Base-by-base conservation (phyloP, 192 early-diverging fungal species). In the Phycomyces nitens region DNA sequence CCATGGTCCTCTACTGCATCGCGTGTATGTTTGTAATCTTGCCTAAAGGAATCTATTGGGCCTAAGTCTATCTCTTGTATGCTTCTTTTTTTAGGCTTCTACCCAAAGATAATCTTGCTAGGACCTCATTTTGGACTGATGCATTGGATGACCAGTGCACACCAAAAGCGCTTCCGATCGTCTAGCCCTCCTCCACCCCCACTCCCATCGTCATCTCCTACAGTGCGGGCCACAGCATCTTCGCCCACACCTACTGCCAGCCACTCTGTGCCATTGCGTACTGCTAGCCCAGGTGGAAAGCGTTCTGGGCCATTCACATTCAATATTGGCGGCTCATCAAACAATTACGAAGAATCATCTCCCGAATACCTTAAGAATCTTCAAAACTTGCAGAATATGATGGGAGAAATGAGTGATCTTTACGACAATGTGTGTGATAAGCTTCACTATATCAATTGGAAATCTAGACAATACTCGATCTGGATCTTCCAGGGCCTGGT, bases 341-440 rank as follows among this genome's bases (percentile, higher is more conserved):
- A 65, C 0, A 47, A 51, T 15, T 53, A 47, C 26, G 68, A 70
- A 27, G 69, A 70, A 34, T 64, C 70, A 7, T 82, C 77, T 2
- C 81, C 85, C 20, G 84, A 90, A 58, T 89, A 88, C 66, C 65
- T 82, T 18, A 82, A 76, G 66, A 90, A 89, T 65, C 61, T 89
- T 66, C 85, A 85, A 56, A 86, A 89, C 65, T 82, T 91, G 34
- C 90, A 92, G 59, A 89, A 92, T 58, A 81, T 86, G 73, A 92
- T 92, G 90, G 85, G 84, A 38, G 76, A 80, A 57, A 55, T 80
- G 29, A 72, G 72, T 29, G 76, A 81, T 18, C 72, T 66, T 20
- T 82, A 85, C 43, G 83, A 85, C 64, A 23, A 65, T n/a, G 40
- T 77, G 12, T 58, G 64, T 18, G 56, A 73, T 2, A 50, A 77